Evolutionary conservation across 257 asterid genomes (phyloP), one percentile per base, ranked within the genome.

Genomic region (Solanum commersonii): DNA sequence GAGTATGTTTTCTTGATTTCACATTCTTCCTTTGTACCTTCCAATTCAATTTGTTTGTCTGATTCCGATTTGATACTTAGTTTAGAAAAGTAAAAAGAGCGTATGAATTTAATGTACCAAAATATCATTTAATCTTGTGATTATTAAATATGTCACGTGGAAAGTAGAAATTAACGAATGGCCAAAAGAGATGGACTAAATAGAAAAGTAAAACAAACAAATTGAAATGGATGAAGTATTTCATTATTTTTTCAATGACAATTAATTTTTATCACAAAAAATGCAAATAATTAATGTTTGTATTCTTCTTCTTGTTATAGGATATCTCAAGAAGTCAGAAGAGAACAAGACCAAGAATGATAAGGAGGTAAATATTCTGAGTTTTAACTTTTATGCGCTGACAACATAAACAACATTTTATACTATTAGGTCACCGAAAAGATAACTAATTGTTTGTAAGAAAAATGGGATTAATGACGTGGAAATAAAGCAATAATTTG

Each of bases 261-360:
- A 27, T 18, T 29, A 52, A 52, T 52, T 52, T 46, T 40, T 29
- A 23, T 52, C 31, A 40, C 5, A 44, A 78, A 52, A 27, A 12
- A 10, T 85, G 59, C 37, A 68, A 31, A 84, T 38, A 20, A 46
- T 16, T 38, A 20, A 59, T 16, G 85, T 67, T 71, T 71, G 44
- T 7, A 5, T 91, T 65, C 42, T 38, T 73, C 38, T 27, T 70
- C 11, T 14, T 72, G 12, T 72, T 93, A 95, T 94, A 95, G 99
- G 92, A 88, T 96, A 93, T 83, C 88, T 96, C 94, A 92, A 95
- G 93, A 96, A 95, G 91, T 93, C 98, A 4, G 92, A 95, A 89
- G 99, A 96, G 84, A 96, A 94, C 95, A 96, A 93, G 93, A 91
- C 84, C 29, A 95, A 91, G 87, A 95, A 96, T 89, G 99, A 95